A percentile compares a stretch with the other conserved stretches of the same genome.
These are phyloP conservation scores for Calonectria pseudoreteaudii DNA, from an alignment of 2,329 filamentous ascomycete species.

Conservation along the genomic window DNA sequence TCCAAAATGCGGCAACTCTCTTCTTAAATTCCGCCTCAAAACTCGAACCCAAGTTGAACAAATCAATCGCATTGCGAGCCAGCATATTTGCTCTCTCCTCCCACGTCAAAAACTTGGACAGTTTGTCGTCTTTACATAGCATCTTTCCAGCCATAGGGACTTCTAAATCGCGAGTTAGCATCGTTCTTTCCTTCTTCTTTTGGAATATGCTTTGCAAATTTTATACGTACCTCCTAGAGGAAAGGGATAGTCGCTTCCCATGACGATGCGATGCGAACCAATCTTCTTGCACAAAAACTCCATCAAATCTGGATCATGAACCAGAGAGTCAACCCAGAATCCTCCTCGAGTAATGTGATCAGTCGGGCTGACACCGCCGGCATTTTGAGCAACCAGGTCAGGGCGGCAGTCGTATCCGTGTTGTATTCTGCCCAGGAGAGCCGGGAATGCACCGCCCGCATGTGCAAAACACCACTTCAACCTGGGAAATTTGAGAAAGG, in stretches of 20 bases:
- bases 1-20: background rate
- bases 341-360: background rate
- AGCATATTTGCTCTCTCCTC: slow-evolving; percentile 2
- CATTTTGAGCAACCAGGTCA: background rate
- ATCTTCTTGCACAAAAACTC: slow-evolving; percentile 6
- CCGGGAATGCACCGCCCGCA: background rate
- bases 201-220: too few relatives aligned
- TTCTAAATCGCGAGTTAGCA: background rate
- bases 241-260: slow-evolving; percentile 10
- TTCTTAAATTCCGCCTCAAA: background rate
- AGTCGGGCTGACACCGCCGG: background rate
- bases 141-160: background rate
- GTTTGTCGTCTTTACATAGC: background rate
- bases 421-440: background rate
- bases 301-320: background rate
- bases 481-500: background rate
- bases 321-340: slow-evolving; percentile 1
- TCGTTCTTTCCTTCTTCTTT: background rate
- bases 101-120: background rate
- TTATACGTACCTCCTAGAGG: background rate
- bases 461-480: background rate
- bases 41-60: background rate
- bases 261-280: background rate
- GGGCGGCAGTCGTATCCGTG: background rate
- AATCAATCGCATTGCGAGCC: background rate